A percentile compares a stretch with the other conserved stretches of the same genome.
Evolutionary conservation across 1,284 basidiomycete species (phyloP).

Genomic region (Irpex sp.): DNA sequence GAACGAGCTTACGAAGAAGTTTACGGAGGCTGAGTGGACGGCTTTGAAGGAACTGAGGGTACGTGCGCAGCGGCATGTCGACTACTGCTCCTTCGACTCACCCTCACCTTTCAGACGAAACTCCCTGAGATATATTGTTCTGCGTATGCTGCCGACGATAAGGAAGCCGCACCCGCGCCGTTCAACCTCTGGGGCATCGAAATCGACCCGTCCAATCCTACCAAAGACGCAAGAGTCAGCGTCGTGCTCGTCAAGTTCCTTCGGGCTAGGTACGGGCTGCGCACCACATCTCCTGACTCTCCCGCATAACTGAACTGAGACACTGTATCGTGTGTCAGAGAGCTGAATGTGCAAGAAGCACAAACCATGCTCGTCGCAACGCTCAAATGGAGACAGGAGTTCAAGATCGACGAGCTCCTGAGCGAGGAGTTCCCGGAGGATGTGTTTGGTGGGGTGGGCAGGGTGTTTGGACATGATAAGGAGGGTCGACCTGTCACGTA

Average conservation of each 20-base stretch:
- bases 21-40: conserved; percentile 65
- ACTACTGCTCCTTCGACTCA: conserved; percentile 1
- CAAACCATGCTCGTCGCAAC: conserved; percentile 65
- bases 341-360: conserved; percentile 52
- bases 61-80: conserved; percentile 19
- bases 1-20: conserved; percentile 62
- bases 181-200: conserved; percentile 68
- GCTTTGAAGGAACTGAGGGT: conserved; percentile 68
- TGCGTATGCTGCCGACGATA: conserved; percentile 49
- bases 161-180: conserved; percentile 43
- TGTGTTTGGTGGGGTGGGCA: conserved; percentile 63
- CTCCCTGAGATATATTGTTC: conserved; percentile 57
- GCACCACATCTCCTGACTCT: too few species aligned
- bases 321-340: too few species aligned
- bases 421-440: conserved; percentile 64
- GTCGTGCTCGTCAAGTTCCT: conserved; percentile 78
- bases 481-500: conserved; percentile 65
- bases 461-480: conserved; percentile 64
- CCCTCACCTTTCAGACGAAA: conserved; percentile 34
- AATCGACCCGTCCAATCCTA: conserved; percentile 51
- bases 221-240: conserved; percentile 56
- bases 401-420: conserved; percentile 56
- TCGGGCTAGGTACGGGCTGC: conserved; percentile 55
- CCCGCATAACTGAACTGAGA: too few species aligned
- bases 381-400: conserved; percentile 69